Base-by-base conservation (phyloP, 1,284 basidiomycete genomes). In the Ganoderma sinense region DNA sequence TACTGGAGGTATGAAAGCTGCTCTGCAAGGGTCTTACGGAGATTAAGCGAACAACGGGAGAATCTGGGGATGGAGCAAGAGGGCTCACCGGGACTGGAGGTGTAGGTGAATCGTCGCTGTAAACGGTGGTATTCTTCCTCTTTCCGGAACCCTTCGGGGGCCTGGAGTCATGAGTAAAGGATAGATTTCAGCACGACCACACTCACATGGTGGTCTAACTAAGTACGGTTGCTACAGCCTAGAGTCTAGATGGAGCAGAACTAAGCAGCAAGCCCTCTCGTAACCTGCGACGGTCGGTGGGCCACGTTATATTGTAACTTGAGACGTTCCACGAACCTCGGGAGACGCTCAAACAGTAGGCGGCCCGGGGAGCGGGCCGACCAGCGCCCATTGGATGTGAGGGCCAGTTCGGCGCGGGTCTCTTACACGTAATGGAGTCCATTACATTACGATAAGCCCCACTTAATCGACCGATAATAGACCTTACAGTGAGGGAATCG, bases 1-100 rank as follows among this genome's bases (percentile, higher is more conserved):
- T 81, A 79, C 69, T 92, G 86, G 2, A 91, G 82, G 75, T 91
- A 92, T 0, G 93, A 94, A 8, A 93, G 81, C 66, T 91, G 88
- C 75, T 92, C 92, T 31, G 88, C 89, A 62, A 94, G 82, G 23
- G 87, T 87, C 90, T 91, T 63, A 68, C 5, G 14, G 11, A 1
- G 29, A 20, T 51, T 8, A 20, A 18, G 51, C 51, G 11, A 11
- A 43, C 11, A 16, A 11, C 36, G 20, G 16, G 36, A 13, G 31
- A 14, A 26, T 1, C 16, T 16, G 14, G 6, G 29, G 43, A 59
- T 2, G 53, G 36, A 39, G 4, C 14, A 18, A 51, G n/a, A 1
- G 69, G 69, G n/a, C 56, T 39, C 26, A 79, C 77, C 2, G 75
- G 73, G 1, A 77, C 74, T 2, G 77, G 75, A n/a, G 79, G 78